Base-by-base conservation (phyloP, 225 moss, liverwort and hornwort species). In the Marchantia polymorpha region DNA sequence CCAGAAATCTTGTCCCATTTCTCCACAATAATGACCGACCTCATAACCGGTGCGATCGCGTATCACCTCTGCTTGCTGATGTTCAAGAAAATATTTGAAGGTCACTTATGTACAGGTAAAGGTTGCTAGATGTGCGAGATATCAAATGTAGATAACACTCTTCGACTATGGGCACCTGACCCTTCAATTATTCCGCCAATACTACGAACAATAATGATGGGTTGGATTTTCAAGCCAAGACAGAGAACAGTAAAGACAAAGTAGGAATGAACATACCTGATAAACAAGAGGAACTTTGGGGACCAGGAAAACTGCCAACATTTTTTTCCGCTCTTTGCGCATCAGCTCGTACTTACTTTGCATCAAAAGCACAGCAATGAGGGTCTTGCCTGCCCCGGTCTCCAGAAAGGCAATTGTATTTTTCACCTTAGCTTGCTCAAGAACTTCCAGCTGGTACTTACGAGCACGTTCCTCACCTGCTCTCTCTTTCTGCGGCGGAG, bases 1-100 rank as follows among this genome's bases (percentile, higher is more conserved):
- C 99, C 99, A 99, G 64, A 99, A 99, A 66, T 99, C 99, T 91
- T 99, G 99, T 0, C 99, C 99, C 99, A 99, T 99, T 89, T 99
- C 99, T 66, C 99, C 99, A 77, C 99, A 99, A 74, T 95, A 99
- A 78, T 99, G 99, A 47, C 99, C 99, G 63, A 99, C 99, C 77
- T 88, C 87, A 75, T 92, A 99, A 19, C 89, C 92, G 39, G 99
- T 99, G 76, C 92, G 92, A 48, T 87, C 90, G 22, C 99, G 93
- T 74, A 99, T 99, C 77, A 99, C 99, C 87, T 99, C 95, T 59
- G 99, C 99, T 95, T 99, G 99, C 99, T 99, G 90, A 81, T 61
- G 2, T 52, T 12, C 71, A 26, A 84, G 47, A 49, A 64, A 64
- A 23, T 8, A 3, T 1, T 2, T 2, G 23, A 23, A 0, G 6